Conservation (phyloP, 1,139 yeast species). For the Yamadazyma atmosphaerica region DNA sequence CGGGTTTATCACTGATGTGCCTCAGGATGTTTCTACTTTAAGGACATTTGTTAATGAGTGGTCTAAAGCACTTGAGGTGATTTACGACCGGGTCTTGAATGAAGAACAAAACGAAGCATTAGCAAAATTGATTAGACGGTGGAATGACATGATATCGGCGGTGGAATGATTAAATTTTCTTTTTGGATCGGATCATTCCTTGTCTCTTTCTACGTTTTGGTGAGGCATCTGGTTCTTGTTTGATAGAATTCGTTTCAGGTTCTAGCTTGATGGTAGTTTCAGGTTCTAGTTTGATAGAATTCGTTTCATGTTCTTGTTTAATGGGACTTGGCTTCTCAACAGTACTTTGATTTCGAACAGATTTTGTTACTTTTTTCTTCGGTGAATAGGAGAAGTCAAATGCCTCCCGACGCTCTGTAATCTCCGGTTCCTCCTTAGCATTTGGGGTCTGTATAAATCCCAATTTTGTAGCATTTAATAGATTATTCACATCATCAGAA, state of each 20-base stretch:
- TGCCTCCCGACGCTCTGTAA: slow-evolving; percentile 1
- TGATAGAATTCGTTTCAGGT: too few relatives aligned
- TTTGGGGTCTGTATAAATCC: not conserved
- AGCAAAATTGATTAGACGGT: slow-evolving; percentile 34
- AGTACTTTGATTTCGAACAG: too few relatives aligned
- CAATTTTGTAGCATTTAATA: slow-evolving; percentile 7
- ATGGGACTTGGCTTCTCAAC: not conserved
- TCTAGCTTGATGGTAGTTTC: too few relatives aligned
- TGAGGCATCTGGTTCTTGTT: slow-evolving; percentile 7
- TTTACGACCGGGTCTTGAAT: slow-evolving; percentile 44
- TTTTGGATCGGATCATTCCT: slow-evolving; percentile 15
- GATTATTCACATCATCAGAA: slow-evolving; percentile 9
- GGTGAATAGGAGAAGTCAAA: slow-evolving; percentile 4
- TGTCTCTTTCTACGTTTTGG: slow-evolving; percentile 14
- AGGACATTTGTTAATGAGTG: slow-evolving; percentile 51
- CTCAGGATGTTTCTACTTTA: slow-evolving; percentile 29
- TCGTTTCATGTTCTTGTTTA: not conserved
- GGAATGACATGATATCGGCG: slow-evolving; percentile 30
- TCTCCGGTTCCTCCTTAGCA: slow-evolving; percentile 1
- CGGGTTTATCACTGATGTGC: slow-evolving; percentile 26
- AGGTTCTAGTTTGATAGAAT: too few relatives aligned
- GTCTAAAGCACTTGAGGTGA: slow-evolving; percentile 40
- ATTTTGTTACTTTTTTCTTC: slow-evolving; percentile 1
- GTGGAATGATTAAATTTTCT: slow-evolving; percentile 10
- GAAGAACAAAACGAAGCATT: slow-evolving; percentile 40